Conservation (phyloP, 768 basidiomycete genomes). For the Sutorius australiensis region DNA sequence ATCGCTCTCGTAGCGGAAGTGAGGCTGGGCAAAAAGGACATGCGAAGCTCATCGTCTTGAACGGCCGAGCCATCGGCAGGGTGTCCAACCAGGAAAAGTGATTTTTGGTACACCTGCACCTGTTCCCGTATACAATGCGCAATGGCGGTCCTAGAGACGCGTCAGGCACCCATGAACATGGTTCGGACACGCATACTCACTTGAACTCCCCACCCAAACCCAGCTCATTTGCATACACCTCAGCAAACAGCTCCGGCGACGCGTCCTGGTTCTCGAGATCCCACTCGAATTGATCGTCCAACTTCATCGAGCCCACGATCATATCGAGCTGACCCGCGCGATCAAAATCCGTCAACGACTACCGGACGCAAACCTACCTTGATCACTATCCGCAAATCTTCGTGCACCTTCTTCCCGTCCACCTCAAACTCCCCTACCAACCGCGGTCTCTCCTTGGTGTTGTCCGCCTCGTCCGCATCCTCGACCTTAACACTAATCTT, state of each 20-base stretch:
- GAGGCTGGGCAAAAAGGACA: slow-evolving; percentile 84
- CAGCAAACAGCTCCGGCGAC: slow-evolving; percentile 91
- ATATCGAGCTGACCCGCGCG: slow-evolving; percentile 74
- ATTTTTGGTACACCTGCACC: slow-evolving; percentile 87
- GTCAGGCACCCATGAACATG: slow-evolving; percentile 10
- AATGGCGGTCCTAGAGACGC: slow-evolving; percentile 75
- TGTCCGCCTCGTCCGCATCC: slow-evolving; percentile 15
- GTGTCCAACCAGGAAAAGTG: slow-evolving; percentile 86
- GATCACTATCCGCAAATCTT: slow-evolving; percentile 90
- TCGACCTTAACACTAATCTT: slow-evolving; percentile 35
- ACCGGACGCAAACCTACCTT: slow-evolving; percentile 55
- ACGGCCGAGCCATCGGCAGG: slow-evolving; percentile 74
- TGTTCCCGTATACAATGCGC: slow-evolving; percentile 96
- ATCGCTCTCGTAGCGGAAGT: slow-evolving; percentile 65
- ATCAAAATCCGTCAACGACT: slow-evolving; percentile 4
- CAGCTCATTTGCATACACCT: slow-evolving; percentile 79
- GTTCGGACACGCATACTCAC: slow-evolving; percentile 40
- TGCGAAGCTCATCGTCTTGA: slow-evolving; percentile 87
- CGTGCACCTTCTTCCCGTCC: slow-evolving; percentile 61
- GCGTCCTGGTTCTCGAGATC: slow-evolving; percentile 78
- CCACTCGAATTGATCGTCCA: slow-evolving; percentile 98
- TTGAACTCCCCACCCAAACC: slow-evolving; percentile 91
- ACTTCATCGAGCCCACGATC: slow-evolving; percentile 86
- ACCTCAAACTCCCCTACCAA: slow-evolving; percentile 59
- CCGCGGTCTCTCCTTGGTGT: slow-evolving; percentile 44